These are phyloP conservation scores for Peronospora farinosa DNA, from an alignment of 352 stramenopile species.

Conservation along the genomic window DNA sequence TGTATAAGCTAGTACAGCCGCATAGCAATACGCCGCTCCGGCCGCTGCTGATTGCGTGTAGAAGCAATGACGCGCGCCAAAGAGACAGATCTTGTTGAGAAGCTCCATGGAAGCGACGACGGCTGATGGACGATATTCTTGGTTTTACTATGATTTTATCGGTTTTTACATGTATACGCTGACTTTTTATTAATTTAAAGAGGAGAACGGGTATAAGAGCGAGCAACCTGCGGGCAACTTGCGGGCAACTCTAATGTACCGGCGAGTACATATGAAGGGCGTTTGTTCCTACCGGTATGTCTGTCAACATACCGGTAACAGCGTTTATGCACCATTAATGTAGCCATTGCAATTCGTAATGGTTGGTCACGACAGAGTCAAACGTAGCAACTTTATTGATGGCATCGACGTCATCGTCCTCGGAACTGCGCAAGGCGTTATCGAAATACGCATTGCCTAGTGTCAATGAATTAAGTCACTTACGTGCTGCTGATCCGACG, in stretches of 20 bases:
- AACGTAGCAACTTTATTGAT: conserved; percentile 7
- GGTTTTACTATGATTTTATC: no score
- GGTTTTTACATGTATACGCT: no score
- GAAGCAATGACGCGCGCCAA: conserved; percentile 71
- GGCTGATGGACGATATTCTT: no score
- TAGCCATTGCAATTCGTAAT: conserved; percentile 1
- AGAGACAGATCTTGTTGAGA: conserved; percentile 65
- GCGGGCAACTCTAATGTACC: no score
- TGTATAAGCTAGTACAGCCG: conserved; percentile 55
- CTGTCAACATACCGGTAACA: no score
- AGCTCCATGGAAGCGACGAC: conserved; percentile 41
- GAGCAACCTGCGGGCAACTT: no score
- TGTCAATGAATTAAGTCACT: conserved; percentile 67
- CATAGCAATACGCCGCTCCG: conserved; percentile 63
- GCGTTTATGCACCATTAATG: no score
- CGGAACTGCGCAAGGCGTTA: conserved; percentile 60
- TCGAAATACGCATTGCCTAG: conserved; percentile 89
- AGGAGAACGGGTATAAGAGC: no score
- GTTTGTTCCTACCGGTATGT: no score
- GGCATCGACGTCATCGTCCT: conserved; percentile 10
- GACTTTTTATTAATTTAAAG: no score
- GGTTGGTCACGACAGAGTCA: conserved; percentile 13
- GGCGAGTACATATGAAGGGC: no score
- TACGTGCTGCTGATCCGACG: conserved; percentile 69
- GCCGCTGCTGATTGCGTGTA: conserved; percentile 63